Percentiles rank a stretch among this genome's conserved stretches.
Evolutionary conservation across 2,329 filamentous ascomycete genomes (phyloP).

Genomic region (Juglanconis juglandina): DNA sequence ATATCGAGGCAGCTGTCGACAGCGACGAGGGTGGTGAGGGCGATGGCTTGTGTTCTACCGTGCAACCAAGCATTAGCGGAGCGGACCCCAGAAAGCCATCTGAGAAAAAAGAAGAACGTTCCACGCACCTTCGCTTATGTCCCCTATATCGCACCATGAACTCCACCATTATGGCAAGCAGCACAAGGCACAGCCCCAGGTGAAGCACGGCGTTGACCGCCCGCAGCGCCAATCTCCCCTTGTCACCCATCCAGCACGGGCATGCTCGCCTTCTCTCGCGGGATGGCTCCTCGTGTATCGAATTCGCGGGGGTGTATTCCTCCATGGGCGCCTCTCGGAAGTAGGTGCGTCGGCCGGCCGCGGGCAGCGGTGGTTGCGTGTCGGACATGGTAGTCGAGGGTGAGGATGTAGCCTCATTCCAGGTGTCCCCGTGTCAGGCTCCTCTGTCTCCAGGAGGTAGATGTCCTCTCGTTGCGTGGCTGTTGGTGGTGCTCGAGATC

Average conservation of each 20-base stretch:
- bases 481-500: background rate
- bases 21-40: conserved; percentile 29
- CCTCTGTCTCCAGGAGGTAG: background rate
- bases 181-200: conserved; percentile 16
- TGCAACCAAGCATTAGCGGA: background rate
- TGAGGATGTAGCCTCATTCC: too few relatives aligned
- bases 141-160: conserved; percentile 5
- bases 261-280: conserved; percentile 6
- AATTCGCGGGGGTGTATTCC: conserved; percentile 27
- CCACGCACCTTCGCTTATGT: conserved; percentile 8
- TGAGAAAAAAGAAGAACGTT: background rate
- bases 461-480: background rate
- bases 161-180: conserved; percentile 19
- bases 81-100: background rate
- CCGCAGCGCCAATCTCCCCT: conserved; percentile 10
- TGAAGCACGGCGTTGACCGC: conserved; percentile 19
- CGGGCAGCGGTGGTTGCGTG: conserved; percentile 7
- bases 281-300: conserved; percentile 21
- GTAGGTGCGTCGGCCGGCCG: conserved; percentile 21
- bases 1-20: conserved; percentile 35
- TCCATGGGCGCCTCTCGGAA: conserved; percentile 27
- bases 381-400: background rate
- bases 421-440: background rate
- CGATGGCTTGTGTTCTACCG: conserved; percentile 27
- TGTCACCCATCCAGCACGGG: background rate